Percentiles rank a stretch among this genome's conserved stretches.
phyloP scores from a whole-genome alignment of 1,284 basidiomycete genomes.

The Bjerkandera adusta region DNA sequence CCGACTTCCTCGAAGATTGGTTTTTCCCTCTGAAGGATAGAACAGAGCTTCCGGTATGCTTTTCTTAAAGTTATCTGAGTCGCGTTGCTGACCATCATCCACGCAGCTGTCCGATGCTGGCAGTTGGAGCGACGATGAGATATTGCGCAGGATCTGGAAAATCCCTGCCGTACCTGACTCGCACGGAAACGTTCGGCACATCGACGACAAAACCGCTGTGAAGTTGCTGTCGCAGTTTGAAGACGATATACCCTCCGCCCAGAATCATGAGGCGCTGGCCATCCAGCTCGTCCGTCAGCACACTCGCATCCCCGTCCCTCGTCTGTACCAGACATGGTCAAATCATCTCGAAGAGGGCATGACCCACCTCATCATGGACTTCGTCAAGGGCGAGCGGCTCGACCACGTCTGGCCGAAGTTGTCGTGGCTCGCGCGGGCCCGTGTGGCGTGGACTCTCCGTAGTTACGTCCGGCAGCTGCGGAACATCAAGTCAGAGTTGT shows the following conservation, averaged over 20 bases:
- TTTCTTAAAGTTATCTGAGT: too few relatives aligned
- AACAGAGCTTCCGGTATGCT: too few relatives aligned
- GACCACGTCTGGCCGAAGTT: background rate
- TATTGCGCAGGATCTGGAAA: too few relatives aligned
- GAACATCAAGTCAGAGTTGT: background rate
- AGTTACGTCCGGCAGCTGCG: background rate
- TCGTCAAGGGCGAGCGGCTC: background rate
- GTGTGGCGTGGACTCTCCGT: background rate
- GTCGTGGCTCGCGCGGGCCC: background rate
- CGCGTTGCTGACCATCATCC: too few relatives aligned
- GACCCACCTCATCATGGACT: background rate
- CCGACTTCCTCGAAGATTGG: too few relatives aligned
- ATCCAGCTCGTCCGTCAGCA: background rate
- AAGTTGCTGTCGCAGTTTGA: too few relatives aligned
- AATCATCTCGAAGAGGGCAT: background rate
- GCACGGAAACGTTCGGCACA: too few relatives aligned
- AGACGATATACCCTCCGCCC: background rate
- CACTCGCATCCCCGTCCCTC: background rate
- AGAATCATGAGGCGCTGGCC: background rate
- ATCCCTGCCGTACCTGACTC: too few relatives aligned
- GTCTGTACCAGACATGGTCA: background rate
- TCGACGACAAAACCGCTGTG: too few relatives aligned
- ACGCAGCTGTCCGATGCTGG: too few relatives aligned
- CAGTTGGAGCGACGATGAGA: too few relatives aligned
- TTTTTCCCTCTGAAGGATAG: too few relatives aligned